Evolutionary conservation across 495 filamentous ascomycete species (phyloP), one percentile per base, ranked within the genome.

Genomic region (Penicillium riverlandense): DNA sequence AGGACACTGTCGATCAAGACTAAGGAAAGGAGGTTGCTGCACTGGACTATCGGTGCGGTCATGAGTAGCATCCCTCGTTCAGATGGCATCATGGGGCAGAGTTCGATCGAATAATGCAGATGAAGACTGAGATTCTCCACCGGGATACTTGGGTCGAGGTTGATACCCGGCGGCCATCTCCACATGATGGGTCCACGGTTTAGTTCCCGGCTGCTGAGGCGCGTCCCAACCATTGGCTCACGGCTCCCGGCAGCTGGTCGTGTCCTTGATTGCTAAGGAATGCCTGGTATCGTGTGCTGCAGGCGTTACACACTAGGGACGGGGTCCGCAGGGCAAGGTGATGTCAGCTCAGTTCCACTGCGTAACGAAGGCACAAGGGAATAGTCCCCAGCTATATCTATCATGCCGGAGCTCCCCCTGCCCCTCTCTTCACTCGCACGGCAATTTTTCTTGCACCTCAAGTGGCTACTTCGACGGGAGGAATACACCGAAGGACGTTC

Each of bases 211-310:
- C 28, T 12, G 38, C 8, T 22, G 11, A n/a, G 27, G 14, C 15
- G 10, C 32, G 33, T 10, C 6, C 15, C 15, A 34, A 39, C 45
- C 41, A 52, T 47, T 47, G 38, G 44, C 37, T 31, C 29, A 37
- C 31, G 14, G 38, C 10, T 29, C 37, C 27, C 29, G 38, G 35
- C 38, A 38, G 47, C 50, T 41, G 43, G 22, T 29, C 16, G 10
- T 32, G 43, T 44, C 50, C 53, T 53, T 57, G 49, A 53, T 55
- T 55, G 45, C 52, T 47, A 37, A 46, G 53, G 56, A 60, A 60
- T 60, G 54, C 49, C 41, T 41, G 40, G 12, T 41, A 42, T 44
- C 44, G 28, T 45, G 38, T 34, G 12, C 38, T 47, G 44, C 37
- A 42, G 33, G 45, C 36, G 54, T 50, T 61, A 58, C 55, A 22